These are phyloP conservation scores for Rhizoctonia solani DNA, from an alignment of 1,284 basidiomycete species.

Conservation along the genomic window DNA sequence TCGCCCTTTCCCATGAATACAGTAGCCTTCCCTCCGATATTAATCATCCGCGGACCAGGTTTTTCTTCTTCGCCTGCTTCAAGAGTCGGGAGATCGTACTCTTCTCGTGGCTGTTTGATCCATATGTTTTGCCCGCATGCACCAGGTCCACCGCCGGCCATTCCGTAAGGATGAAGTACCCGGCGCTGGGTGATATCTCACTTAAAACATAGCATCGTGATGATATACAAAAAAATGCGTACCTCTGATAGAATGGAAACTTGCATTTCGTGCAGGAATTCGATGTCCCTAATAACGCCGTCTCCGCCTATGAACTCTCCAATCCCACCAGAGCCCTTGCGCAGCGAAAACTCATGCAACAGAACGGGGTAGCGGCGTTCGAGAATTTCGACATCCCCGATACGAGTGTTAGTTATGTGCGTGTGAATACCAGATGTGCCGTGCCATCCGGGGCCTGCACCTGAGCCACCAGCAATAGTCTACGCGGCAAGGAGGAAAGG, in stretches of 20 bases:
- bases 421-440: slow-evolving; percentile 87
- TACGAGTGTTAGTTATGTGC: slow-evolving; percentile 93
- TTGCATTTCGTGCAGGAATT: slow-evolving; percentile 85
- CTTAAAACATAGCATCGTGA: too few relatives aligned
- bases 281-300: slow-evolving; percentile 85
- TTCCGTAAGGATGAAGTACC: slow-evolving; percentile 86
- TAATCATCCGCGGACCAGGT: slow-evolving; percentile 64
- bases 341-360: slow-evolving; percentile 78
- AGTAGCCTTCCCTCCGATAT: slow-evolving; percentile 90
- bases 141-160: slow-evolving; percentile 83
- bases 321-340: slow-evolving; percentile 74
- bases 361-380: slow-evolving; percentile 90
- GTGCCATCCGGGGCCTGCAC: slow-evolving; percentile 89
- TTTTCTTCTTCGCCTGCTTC: background rate
- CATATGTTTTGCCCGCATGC: slow-evolving; percentile 84
- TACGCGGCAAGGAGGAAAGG: too few relatives aligned
- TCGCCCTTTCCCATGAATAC: slow-evolving; percentile 87
- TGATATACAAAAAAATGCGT: slow-evolving; percentile 37
- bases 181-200: slow-evolving; percentile 61
- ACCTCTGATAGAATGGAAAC: slow-evolving; percentile 86
- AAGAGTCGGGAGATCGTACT: slow-evolving; percentile 60
- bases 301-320: slow-evolving; percentile 85
- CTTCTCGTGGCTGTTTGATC: slow-evolving; percentile 74
- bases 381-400: slow-evolving; percentile 90
- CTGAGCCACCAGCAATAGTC: slow-evolving; percentile 93